Conservation (phyloP, 2,329 filamentous ascomycete species). For the Claviceps cyperi region DNA sequence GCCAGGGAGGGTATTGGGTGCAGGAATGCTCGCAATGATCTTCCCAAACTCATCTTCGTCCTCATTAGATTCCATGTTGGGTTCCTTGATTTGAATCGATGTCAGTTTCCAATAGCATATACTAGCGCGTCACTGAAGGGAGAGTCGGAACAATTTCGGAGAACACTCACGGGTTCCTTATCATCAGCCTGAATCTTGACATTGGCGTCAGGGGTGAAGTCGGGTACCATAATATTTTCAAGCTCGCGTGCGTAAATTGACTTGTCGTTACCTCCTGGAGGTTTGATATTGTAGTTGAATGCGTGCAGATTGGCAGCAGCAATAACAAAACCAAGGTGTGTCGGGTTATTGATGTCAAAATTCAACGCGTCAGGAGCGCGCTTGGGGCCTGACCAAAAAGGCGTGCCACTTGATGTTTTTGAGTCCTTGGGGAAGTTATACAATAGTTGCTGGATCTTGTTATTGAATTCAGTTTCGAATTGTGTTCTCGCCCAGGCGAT, state of each 20-base stretch:
- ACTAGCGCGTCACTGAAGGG: not conserved
- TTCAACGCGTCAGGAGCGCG: slow-evolving; percentile 83
- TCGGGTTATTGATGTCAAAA: slow-evolving; percentile 72
- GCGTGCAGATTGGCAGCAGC: slow-evolving; percentile 85
- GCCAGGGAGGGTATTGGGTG: slow-evolving; percentile 65
- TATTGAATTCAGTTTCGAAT: slow-evolving; percentile 95
- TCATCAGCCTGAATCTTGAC: slow-evolving; percentile 97
- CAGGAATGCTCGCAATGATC: slow-evolving; percentile 58
- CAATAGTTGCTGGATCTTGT: slow-evolving; percentile 85
- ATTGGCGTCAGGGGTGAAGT: slow-evolving; percentile 77
- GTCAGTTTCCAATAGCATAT: not conserved
- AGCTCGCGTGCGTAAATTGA: slow-evolving; percentile 65
- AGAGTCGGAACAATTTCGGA: no score
- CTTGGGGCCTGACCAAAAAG: slow-evolving; percentile 98
- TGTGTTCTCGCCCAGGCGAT: slow-evolving; percentile 87
- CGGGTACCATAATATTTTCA: slow-evolving; percentile 86
- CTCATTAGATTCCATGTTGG: slow-evolving; percentile 57
- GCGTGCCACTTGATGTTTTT: slow-evolving; percentile 71
- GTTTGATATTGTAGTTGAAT: slow-evolving; percentile 95
- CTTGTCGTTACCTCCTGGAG: slow-evolving; percentile 50
- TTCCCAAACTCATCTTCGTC: slow-evolving; percentile 64
- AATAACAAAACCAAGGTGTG: slow-evolving; percentile 78
- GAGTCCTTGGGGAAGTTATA: slow-evolving; percentile 97
- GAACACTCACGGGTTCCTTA: slow-evolving; percentile 57
- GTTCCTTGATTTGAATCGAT: slow-evolving; percentile 40